Conservation (phyloP, 2,329 filamentous ascomycete genomes). For the Cladosporium sp. region DNA sequence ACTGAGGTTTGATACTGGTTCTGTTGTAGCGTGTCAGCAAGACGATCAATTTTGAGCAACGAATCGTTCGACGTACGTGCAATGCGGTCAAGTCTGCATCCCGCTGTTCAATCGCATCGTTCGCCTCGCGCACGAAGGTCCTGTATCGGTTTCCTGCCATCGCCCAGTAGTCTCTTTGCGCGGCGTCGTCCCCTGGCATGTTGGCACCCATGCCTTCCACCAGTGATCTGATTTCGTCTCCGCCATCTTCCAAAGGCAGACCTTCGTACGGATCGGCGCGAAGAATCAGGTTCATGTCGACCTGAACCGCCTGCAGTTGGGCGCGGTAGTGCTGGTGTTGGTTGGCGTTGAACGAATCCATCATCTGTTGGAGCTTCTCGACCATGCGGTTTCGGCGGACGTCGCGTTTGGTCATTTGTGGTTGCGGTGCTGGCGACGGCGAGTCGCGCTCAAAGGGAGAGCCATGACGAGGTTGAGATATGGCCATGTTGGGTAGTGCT, state of each 20-base stretch:
- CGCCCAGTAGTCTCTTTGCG: slow-evolving; percentile 68
- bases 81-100: slow-evolving; percentile 81
- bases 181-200: slow-evolving; percentile 48
- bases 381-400: slow-evolving; percentile 81
- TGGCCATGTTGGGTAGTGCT: slow-evolving; percentile 4
- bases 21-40: slow-evolving; percentile 40
- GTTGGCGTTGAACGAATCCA: slow-evolving; percentile 76
- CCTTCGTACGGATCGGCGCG: slow-evolving; percentile 77
- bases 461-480: slow-evolving; percentile 10
- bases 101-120: slow-evolving; percentile 82
- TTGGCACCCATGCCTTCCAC: slow-evolving; percentile 48
- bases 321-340: slow-evolving; percentile 83
- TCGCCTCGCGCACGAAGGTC: slow-evolving; percentile 82
- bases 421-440: slow-evolving; percentile 50
- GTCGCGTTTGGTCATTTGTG: slow-evolving; percentile 74
- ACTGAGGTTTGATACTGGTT: slow-evolving; percentile 59
- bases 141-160: slow-evolving; percentile 78
- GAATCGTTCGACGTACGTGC: slow-evolving; percentile 60
- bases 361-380: slow-evolving; percentile 75
- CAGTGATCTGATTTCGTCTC: slow-evolving; percentile 68
- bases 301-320: slow-evolving; percentile 87
- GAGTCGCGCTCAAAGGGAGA: slow-evolving; percentile 24
- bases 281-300: slow-evolving; percentile 83
- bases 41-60: background rate
- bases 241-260: slow-evolving; percentile 65